phyloP scores from a whole-genome alignment of 345 rosid species.

The Citropsis articulata region DNA sequence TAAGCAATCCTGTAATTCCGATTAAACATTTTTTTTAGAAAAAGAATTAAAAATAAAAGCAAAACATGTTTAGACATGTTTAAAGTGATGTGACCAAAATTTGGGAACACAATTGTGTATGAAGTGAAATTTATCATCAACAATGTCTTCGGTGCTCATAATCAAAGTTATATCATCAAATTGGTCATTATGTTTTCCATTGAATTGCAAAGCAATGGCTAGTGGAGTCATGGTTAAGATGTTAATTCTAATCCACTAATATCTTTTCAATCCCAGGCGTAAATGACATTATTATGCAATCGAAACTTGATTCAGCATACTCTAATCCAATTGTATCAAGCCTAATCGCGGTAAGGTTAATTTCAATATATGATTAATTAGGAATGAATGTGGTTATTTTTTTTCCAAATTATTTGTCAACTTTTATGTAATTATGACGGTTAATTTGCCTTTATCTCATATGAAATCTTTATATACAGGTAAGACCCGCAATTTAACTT shows the following conservation, averaged over 20 bases:
- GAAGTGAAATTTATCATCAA: not conserved
- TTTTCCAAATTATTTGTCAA: too few relatives aligned
- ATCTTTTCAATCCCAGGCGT: not conserved
- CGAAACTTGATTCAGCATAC: not conserved
- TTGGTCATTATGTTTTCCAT: slow-evolving; percentile 11
- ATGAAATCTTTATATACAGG: too few relatives aligned
- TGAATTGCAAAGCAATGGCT: not conserved
- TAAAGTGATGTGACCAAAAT: not conserved
- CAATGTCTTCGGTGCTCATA: not conserved
- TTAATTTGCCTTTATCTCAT: too few relatives aligned
- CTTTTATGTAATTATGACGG: too few relatives aligned
- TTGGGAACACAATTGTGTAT: not conserved
- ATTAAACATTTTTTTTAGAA: too few relatives aligned
- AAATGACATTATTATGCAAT: not conserved
- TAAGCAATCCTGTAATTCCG: too few relatives aligned
- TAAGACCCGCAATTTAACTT: too few relatives aligned
- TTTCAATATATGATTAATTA: not conserved
- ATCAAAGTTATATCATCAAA: slow-evolving; percentile 7
- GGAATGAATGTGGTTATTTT: too few relatives aligned
- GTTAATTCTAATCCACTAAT: not conserved
- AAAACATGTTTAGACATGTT: not conserved
- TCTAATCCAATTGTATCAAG: not conserved
- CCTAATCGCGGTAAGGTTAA: not conserved
- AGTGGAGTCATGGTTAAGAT: not conserved
- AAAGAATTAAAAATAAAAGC: too few relatives aligned